Percentiles rank a stretch among this genome's conserved stretches.
Evolutionary conservation across 768 basidiomycete species (phyloP).

Genomic region (Kwoniella dejecticola): DNA sequence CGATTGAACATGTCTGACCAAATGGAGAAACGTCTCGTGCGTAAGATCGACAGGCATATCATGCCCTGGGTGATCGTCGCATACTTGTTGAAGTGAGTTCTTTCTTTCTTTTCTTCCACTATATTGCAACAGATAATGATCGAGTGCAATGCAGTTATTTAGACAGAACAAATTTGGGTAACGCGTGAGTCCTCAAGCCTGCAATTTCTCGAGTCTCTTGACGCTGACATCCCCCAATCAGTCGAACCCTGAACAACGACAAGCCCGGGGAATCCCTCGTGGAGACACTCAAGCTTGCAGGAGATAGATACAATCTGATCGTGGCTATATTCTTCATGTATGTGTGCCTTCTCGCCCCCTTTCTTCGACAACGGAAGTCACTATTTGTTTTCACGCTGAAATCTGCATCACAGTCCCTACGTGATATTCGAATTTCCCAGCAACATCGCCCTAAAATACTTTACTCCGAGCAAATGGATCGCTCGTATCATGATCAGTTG

Average conservation of each 20-base stretch:
- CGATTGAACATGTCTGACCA: conserved; percentile 13
- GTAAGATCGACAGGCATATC: conserved; percentile 35
- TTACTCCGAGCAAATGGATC: conserved; percentile 37
- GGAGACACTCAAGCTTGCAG: conserved; percentile 30
- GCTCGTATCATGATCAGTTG: conserved; percentile 41
- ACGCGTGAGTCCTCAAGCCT: conserved; percentile 16
- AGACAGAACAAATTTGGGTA: conserved; percentile 38
- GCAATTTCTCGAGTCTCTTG: background rate
- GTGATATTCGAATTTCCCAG: conserved; percentile 42
- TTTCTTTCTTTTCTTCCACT: background rate
- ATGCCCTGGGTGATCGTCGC: conserved; percentile 25
- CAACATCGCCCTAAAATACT: conserved; percentile 38
- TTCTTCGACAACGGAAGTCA: too few relatives aligned
- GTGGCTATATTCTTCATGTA: conserved; percentile 45
- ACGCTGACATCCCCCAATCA: background rate
- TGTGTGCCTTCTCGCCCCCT: too few relatives aligned
- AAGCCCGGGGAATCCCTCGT: conserved; percentile 37
- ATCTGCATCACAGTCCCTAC: conserved; percentile 29
- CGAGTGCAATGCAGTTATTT: conserved; percentile 18
- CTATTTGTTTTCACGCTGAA: too few relatives aligned
- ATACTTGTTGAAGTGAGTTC: conserved; percentile 1
- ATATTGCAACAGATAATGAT: background rate
- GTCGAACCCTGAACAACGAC: conserved; percentile 44
- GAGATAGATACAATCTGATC: conserved; percentile 37
- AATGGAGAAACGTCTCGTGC: conserved; percentile 21